Conservation (phyloP, 2,329 filamentous ascomycete genomes). For the Alternaria rosae region DNA sequence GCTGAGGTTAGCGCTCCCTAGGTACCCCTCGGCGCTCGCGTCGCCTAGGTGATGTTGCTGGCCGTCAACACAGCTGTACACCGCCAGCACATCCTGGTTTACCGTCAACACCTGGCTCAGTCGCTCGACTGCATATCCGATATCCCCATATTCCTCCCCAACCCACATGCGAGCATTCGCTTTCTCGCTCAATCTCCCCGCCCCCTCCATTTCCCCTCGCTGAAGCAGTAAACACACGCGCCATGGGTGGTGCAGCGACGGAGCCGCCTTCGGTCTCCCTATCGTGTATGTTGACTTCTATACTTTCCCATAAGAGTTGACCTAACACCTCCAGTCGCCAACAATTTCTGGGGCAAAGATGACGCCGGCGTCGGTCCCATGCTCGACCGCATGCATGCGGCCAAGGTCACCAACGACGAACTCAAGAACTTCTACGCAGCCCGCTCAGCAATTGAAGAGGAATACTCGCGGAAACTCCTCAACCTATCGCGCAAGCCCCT, state of each 20-base stretch:
- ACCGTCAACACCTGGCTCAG: conserved; percentile 36
- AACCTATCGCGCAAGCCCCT: conserved; percentile 86
- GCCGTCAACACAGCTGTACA: conserved; percentile 29
- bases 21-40: conserved; percentile 22
- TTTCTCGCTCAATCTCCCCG: conserved; percentile 16
- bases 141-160: conserved; percentile 27
- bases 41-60: conserved; percentile 31
- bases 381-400: conserved; percentile 90
- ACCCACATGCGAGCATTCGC: conserved; percentile 25
- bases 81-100: conserved; percentile 27
- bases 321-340: no score
- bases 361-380: conserved; percentile 93
- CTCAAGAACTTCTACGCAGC: conserved; percentile 89
- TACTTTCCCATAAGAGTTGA: no score
- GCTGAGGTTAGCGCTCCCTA: conserved; percentile 20
- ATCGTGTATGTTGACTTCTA: conserved; percentile 66
- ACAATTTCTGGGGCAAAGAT: conserved; percentile 99
- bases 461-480: conserved; percentile 89
- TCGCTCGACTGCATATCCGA: conserved; percentile 25
- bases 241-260: conserved; percentile 67
- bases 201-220: conserved; percentile 24
- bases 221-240: conserved; percentile 43
- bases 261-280: conserved; percentile 71
- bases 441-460: conserved; percentile 92
- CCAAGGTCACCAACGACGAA: conserved; percentile 90